phyloP scores from a whole-genome alignment of 2,329 filamentous ascomycete genomes.

The Cercospora nicotianae region DNA sequence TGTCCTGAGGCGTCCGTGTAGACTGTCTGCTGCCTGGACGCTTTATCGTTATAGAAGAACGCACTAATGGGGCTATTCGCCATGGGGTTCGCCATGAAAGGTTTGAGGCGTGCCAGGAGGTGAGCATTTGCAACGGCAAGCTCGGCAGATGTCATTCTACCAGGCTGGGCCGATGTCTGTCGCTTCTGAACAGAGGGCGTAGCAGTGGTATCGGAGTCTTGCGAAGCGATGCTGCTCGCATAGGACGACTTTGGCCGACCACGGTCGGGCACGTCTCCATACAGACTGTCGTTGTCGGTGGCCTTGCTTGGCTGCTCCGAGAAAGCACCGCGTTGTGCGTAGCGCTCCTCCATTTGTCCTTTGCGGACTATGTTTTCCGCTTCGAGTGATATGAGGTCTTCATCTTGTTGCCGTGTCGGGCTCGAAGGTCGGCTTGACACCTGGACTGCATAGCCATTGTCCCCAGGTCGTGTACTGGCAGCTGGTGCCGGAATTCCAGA shows the following conservation, averaged over 20 bases:
- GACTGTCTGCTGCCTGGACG: slow-evolving; percentile 80
- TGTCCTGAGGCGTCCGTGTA: slow-evolving; percentile 87
- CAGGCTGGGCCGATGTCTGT: slow-evolving; percentile 51
- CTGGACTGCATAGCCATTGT: slow-evolving; percentile 44
- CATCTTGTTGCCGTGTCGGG: slow-evolving; percentile 51
- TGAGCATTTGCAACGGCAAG: slow-evolving; percentile 78
- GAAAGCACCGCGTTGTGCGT: slow-evolving; percentile 69
- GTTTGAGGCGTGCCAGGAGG: slow-evolving; percentile 80
- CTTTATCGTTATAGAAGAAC: slow-evolving; percentile 88
- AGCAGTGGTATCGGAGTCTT: slow-evolving; percentile 25
- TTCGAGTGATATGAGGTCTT: slow-evolving; percentile 70
- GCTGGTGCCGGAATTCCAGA: slow-evolving; percentile 78
- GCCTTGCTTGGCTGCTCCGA: slow-evolving; percentile 63
- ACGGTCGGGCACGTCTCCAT: slow-evolving; percentile 36
- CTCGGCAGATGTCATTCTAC: slow-evolving; percentile 73
- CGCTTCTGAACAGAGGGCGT: slow-evolving; percentile 49
- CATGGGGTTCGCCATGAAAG: slow-evolving; percentile 84
- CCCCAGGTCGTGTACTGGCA: slow-evolving; percentile 37
- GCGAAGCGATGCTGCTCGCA: slow-evolving; percentile 30
- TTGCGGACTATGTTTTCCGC: slow-evolving; percentile 73
- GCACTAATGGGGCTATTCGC: slow-evolving; percentile 77
- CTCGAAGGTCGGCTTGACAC: slow-evolving; percentile 47
- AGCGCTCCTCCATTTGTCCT: slow-evolving; percentile 65
- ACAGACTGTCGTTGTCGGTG: slow-evolving; percentile 44
- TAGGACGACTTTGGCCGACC: slow-evolving; percentile 20